Conservation (phyloP, 139 green algal species). For the Trebouxia sp. region DNA sequence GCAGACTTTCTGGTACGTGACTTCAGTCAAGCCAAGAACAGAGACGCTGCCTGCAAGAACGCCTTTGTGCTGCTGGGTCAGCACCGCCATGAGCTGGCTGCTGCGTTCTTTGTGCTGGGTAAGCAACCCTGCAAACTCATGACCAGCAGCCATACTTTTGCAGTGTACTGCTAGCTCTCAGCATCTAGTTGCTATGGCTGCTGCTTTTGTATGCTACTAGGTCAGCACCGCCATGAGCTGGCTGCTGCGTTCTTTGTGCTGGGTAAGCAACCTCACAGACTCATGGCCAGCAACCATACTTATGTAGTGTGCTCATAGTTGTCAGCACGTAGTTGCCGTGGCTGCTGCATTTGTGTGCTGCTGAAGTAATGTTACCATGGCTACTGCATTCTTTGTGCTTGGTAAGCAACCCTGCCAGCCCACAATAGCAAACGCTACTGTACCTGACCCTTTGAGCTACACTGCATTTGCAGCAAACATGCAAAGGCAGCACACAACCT, state of each 20-base stretch:
- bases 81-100: constrained; percentile 80
- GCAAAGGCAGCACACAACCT: no score
- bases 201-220: constrained; percentile 83
- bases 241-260: constrained; percentile 91
- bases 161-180: no score
- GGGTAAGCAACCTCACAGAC: constrained; percentile 24
- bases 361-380: constrained; percentile 85
- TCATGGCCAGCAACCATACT: no score
- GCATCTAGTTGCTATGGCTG: no score
- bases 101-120: constrained; percentile 88
- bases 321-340: no score
- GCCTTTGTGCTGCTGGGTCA: constrained; percentile 87
- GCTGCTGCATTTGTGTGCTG: no score
- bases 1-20: constrained; percentile 83
- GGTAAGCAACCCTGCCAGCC: constrained; percentile 40
- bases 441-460: no score
- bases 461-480: no score
- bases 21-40: constrained; percentile 62
- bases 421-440: no score
- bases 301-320: no score
- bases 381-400: constrained; percentile 89
- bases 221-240: constrained; percentile 80
- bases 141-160: no score
- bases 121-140: background rate
- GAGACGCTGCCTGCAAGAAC: constrained; percentile 84